Conservation (phyloP, 163 green algal species). For the Scenedesmus sp. region DNA sequence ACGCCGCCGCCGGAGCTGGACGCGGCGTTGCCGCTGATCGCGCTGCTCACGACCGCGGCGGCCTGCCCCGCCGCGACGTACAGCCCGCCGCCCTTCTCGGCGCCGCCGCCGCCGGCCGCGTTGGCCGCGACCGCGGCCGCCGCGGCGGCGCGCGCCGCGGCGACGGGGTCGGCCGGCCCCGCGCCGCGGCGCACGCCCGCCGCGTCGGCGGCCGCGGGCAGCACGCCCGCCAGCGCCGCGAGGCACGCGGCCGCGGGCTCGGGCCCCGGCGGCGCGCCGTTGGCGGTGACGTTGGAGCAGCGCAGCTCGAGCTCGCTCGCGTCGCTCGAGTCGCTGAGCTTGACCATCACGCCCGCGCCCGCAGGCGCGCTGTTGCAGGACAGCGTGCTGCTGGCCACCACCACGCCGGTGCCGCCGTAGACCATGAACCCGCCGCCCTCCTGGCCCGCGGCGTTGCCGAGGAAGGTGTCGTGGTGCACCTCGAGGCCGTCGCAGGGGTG, state of each 20-base stretch:
- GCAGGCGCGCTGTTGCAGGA: slow-evolving; percentile 26
- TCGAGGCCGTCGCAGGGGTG: slow-evolving; percentile 22
- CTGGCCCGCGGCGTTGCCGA: slow-evolving; percentile 10
- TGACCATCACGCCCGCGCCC: slow-evolving; percentile 20
- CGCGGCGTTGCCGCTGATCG: slow-evolving; percentile 8
- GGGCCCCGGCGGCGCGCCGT: background rate
- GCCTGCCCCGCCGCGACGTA: slow-evolving; percentile 16
- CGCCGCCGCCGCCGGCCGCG: background rate
- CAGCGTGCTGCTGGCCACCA: background rate
- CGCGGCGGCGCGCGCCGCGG: too few species aligned
- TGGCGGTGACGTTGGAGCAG: slow-evolving; percentile 24
- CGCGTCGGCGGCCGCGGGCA: background rate
- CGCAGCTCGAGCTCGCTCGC: background rate
- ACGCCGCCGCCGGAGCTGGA: slow-evolving; percentile 10
- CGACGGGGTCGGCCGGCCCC: too few species aligned
- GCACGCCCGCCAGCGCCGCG: background rate
- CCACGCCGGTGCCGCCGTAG: background rate
- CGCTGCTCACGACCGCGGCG: background rate
- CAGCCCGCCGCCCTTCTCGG: slow-evolving; percentile 28
- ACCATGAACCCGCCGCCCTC: slow-evolving; percentile 35
- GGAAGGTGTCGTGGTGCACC: slow-evolving; percentile 4
- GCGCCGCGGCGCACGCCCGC: too few species aligned
- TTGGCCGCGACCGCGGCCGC: too few species aligned
- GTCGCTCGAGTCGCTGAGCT: slow-evolving; percentile 10
- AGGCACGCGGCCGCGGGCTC: background rate